Evolutionary conservation across 805 yeast species (phyloP).

Genomic region (Candida chilensis): DNA sequence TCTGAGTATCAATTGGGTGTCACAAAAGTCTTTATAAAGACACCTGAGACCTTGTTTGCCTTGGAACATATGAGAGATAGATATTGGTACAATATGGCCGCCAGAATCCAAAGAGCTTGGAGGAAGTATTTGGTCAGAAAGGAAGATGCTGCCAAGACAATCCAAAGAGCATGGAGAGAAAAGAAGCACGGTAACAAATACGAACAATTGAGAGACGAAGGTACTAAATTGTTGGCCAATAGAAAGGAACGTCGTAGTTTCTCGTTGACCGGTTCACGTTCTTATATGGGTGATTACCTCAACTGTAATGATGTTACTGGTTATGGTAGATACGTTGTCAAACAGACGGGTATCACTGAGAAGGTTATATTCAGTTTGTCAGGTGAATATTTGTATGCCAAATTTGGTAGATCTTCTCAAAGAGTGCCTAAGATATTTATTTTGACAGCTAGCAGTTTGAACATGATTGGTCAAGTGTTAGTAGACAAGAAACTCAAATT

Average conservation of each 20-base stretch:
- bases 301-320: conserved; percentile 68
- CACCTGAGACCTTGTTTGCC: conserved; percentile 94
- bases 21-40: conserved; percentile 87
- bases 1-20: conserved; percentile 88
- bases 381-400: conserved; percentile 75
- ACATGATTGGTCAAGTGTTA: conserved; percentile 65
- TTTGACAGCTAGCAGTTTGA: conserved; percentile 52
- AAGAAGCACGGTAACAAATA: conserved; percentile 73
- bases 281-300: conserved; percentile 91
- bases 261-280: conserved; percentile 80
- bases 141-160: conserved; percentile 75
- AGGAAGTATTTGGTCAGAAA: conserved; percentile 73
- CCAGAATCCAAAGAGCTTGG: conserved; percentile 96
- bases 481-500: conserved; percentile 49
- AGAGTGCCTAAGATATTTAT: conserved; percentile 67
- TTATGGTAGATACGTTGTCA: conserved; percentile 66
- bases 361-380: conserved; percentile 67
- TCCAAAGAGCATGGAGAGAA: conserved; percentile 79
- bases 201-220: conserved; percentile 80
- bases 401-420: conserved; percentile 88
- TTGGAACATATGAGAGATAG: conserved; percentile 93
- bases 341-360: conserved; percentile 62
- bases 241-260: conserved; percentile 85
- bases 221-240: conserved; percentile 59
- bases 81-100: conserved; percentile 98